Conservation (phyloP, 2,329 filamentous ascomycete genomes). For the Ophiocordyceps camponoti-floridani region DNA sequence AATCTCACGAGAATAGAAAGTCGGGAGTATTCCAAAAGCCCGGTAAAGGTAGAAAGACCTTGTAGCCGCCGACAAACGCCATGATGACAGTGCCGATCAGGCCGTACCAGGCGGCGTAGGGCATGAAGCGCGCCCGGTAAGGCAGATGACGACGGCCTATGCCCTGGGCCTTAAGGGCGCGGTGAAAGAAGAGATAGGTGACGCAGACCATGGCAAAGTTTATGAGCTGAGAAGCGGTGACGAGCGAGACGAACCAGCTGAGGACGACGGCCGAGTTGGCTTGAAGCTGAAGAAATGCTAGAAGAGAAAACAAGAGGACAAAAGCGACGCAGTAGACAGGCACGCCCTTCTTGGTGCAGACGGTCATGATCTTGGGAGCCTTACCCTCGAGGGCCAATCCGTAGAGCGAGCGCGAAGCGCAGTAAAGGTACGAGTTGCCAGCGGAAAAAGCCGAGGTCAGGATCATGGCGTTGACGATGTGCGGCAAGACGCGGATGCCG, state of each 20-base stretch:
- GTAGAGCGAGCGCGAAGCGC: constrained; percentile 49
- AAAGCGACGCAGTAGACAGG: constrained; percentile 55
- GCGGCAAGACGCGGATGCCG: constrained; percentile 42
- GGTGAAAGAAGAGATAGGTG: constrained; percentile 55
- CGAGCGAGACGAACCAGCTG: constrained; percentile 49
- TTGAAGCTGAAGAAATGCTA: constrained; percentile 59
- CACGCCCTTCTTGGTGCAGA: constrained; percentile 45
- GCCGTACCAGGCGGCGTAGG: constrained; percentile 52
- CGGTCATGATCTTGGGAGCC: constrained; percentile 40
- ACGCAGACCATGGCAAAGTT: constrained; percentile 53
- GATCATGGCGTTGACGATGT: constrained; percentile 58
- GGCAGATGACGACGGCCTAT: constrained; percentile 49
- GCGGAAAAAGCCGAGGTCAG: constrained; percentile 49
- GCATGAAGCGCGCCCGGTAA: constrained; percentile 51
- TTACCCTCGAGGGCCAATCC: constrained; percentile 52
- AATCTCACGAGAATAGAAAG: constrained; percentile 53
- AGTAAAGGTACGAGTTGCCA: constrained; percentile 47
- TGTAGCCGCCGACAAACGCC: constrained; percentile 59
- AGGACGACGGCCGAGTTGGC: constrained; percentile 48
- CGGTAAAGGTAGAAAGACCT: constrained; percentile 47
- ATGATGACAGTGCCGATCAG: constrained; percentile 47
- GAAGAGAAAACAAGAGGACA: constrained; percentile 48
- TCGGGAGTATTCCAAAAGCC: constrained; percentile 47
- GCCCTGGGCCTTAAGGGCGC: constrained; percentile 50
- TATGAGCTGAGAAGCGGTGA: constrained; percentile 59